A percentile compares a stretch with the other conserved stretches of the same genome.
These are phyloP conservation scores for Aspergillus sp. DNA, from an alignment of 2,329 filamentous ascomycete genomes.

Conservation along the genomic window DNA sequence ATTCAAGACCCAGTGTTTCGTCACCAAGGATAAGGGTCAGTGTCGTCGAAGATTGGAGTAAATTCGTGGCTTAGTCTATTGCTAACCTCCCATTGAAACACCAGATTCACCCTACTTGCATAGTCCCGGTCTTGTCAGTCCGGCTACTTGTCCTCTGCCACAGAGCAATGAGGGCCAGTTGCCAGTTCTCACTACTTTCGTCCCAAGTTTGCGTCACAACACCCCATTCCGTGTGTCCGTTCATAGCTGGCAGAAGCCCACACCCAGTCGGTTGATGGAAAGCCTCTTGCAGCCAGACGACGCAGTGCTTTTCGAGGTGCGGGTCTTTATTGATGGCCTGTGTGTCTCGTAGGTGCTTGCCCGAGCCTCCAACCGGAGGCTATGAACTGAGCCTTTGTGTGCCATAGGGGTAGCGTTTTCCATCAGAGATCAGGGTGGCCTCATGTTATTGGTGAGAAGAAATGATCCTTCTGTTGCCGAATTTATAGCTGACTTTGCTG, in stretches of 20 bases:
- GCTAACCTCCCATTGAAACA: neutral
- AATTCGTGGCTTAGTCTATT: neutral
- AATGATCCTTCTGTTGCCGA: constrained; percentile 2
- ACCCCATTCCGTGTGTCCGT: constrained; percentile 71
- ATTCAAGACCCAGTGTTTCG: constrained; percentile 77
- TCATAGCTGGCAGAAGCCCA: constrained; percentile 69
- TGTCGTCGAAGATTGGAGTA: constrained; percentile 22
- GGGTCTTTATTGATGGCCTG: constrained; percentile 69
- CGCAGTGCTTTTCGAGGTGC: constrained; percentile 63
- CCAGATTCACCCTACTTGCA: constrained; percentile 57
- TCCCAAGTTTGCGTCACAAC: constrained; percentile 63
- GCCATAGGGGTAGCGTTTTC: constrained; percentile 57
- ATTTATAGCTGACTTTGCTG: neutral
- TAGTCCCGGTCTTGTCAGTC: constrained; percentile 43
- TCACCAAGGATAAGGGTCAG: constrained; percentile 55
- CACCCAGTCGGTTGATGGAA: constrained; percentile 59
- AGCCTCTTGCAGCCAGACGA: constrained; percentile 60
- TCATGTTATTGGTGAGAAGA: constrained; percentile 52
- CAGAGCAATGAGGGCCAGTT: constrained; percentile 44
- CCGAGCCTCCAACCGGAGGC: neutral
- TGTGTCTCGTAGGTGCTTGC: constrained; percentile 59
- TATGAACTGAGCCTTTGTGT: neutral
- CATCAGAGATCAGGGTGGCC: constrained; percentile 56
- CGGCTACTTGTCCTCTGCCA: constrained; percentile 25
- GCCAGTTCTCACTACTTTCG: constrained; percentile 71